These are phyloP conservation scores for Sporothrix brasiliensis DNA, from an alignment of 2,329 filamentous ascomycete genomes.

Conservation along the genomic window DNA sequence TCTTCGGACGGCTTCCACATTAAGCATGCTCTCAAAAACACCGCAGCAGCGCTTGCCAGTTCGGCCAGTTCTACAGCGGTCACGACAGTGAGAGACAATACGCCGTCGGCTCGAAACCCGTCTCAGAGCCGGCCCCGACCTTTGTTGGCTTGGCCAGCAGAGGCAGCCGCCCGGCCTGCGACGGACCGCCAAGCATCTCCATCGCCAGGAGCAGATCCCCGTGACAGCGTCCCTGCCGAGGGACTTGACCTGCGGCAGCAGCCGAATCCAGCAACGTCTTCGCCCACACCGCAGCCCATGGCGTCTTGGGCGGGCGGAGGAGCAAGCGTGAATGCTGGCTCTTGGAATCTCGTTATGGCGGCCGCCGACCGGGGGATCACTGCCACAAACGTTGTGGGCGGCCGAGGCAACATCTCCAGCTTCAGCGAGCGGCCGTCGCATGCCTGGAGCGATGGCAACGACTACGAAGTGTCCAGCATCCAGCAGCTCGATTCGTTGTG, in stretches of 20 bases:
- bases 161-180: not conserved
- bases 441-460: slow-evolving; percentile 24
- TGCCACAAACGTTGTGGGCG: not conserved
- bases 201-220: not conserved
- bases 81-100: not conserved
- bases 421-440: not conserved
- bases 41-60: not conserved
- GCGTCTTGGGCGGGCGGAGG: slow-evolving; percentile 22
- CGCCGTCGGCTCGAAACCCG: not conserved
- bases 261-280: slow-evolving; percentile 4
- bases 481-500: slow-evolving; percentile 38
- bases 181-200: not conserved
- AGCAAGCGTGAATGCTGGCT: not conserved
- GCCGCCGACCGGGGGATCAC: slow-evolving; percentile 1
- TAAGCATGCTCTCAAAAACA: not conserved
- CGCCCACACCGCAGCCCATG: slow-evolving; percentile 17
- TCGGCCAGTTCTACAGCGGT: not conserved
- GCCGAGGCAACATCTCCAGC: not conserved
- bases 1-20: slow-evolving; percentile 36
- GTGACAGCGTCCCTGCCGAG: not conserved
- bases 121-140: not conserved
- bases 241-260: not conserved
- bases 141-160: not conserved
- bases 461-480: slow-evolving; percentile 33
- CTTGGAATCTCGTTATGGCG: slow-evolving; percentile 16